Base-by-base conservation (phyloP, 2,329 filamentous ascomycete genomes). In the Trichophyton benhamiae region DNA sequence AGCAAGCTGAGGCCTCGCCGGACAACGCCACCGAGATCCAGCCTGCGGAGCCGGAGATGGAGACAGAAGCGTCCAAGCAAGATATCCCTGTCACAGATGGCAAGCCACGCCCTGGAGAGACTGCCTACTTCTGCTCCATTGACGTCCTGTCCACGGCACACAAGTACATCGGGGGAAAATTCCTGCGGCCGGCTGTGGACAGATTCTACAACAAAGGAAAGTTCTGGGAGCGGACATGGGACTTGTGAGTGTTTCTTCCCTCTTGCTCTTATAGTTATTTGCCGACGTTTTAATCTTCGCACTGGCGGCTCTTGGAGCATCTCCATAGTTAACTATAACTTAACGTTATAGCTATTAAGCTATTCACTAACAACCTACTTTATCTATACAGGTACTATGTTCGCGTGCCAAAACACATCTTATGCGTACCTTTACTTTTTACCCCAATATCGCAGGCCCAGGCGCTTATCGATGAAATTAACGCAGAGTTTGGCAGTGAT, bases 381-480 rank as follows among this genome's bases (percentile, higher is more conserved):
- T 36, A 17, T 17, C 27, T 20, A 36, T 49, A 48, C 58, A 89
- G 87, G 60, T 90, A 86, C 72, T 91, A 88, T 70, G 69, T 90
- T 41, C 79, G 84, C 69, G 76, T 82, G 57, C 81, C 82, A 0
- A 65, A 69, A 15, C 71, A 75, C 2, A 66, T 75, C 6, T 73
- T 76, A 13, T 71, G 76, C 33, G 79, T 79, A 58, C 83, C 85
- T 1, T 76, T 87, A 27, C 72, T 92, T 25, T 79, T 96, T 41
- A 81, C 95, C 0, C 82, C 85, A 0, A 83, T 84, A 0, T 67
- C 69, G 1, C 87, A 95, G 70, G 81, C 91, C 41, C 74, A 84
- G 62, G 69, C 76, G 8, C 82, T 94, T 4, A 76, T 96, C 0
- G 69, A 79, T 2, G 77, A 82, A 3, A 83, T 92, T 71, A 91